A percentile compares a stretch with the other conserved stretches of the same genome.
Evolutionary conservation across 495 filamentous ascomycete species (phyloP).

Genomic region (Penicillium ochrochloron): DNA sequence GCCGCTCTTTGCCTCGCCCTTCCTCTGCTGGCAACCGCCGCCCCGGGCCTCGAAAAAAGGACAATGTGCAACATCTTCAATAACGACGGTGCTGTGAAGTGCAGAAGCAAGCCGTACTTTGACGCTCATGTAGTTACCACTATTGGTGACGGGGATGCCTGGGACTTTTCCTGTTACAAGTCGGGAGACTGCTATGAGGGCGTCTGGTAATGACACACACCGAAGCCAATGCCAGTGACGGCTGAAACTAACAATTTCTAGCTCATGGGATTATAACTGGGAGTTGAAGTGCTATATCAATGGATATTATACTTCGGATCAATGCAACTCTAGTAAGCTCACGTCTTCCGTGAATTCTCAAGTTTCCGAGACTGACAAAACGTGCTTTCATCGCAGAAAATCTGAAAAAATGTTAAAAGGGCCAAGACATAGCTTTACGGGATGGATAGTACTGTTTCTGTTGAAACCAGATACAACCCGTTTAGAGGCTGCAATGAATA

Average conservation of each 20-base stretch:
- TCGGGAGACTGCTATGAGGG: conserved; percentile 5
- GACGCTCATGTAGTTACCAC: conserved; percentile 5
- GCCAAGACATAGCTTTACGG: not conserved
- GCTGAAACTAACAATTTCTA: not conserved
- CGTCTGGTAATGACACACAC: not conserved
- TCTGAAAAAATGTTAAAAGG: not conserved
- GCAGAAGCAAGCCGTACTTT: conserved; percentile 4
- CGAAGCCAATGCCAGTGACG: not conserved
- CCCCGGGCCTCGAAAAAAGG: conserved; percentile 1
- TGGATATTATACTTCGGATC: conserved; percentile 8
- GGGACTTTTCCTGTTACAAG: conserved; percentile 10
- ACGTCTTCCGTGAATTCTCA: no score
- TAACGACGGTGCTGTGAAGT: conserved; percentile 2
- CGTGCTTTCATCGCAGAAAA: not conserved
- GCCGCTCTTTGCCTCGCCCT: conserved; percentile 3
- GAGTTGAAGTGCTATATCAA: conserved; percentile 11
- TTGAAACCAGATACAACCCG: not conserved
- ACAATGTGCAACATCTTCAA: conserved; percentile 5
- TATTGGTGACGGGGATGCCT: conserved; percentile 8
- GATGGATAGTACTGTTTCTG: not conserved
- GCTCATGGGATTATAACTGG: conserved; percentile 5
- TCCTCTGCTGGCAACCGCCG: conserved; percentile 1
- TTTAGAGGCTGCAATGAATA: not conserved
- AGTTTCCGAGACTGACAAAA: not conserved
- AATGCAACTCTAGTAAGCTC: not conserved